Conservation (phyloP, 2,329 filamentous ascomycete species). For the Trichothecium sympodiale region DNA sequence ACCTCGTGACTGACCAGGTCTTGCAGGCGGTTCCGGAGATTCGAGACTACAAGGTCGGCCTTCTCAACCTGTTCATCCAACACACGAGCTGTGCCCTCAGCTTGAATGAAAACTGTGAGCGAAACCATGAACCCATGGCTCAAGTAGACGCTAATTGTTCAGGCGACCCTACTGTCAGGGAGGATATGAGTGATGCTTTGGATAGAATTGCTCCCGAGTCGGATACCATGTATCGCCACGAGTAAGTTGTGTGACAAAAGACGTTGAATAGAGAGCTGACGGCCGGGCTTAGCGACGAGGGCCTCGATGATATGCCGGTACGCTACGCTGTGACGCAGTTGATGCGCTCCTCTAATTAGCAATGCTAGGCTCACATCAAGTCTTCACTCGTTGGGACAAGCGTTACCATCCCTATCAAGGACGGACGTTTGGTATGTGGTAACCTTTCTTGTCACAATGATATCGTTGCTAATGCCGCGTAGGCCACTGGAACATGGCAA, state of each 20-base stretch:
- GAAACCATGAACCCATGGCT: not conserved
- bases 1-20: slow-evolving; percentile 77
- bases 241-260: slow-evolving; percentile 16
- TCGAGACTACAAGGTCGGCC: slow-evolving; percentile 68
- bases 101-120: slow-evolving; percentile 79
- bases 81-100: slow-evolving; percentile 87
- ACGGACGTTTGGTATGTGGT: slow-evolving; percentile 61
- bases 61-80: slow-evolving; percentile 86
- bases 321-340: slow-evolving; percentile 6
- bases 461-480: not conserved
- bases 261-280: not conserved
- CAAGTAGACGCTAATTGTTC: not conserved
- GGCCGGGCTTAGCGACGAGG: slow-evolving; percentile 52
- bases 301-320: slow-evolving; percentile 87
- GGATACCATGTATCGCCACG: slow-evolving; percentile 75
- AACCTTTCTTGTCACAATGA: not conserved
- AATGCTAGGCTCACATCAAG: slow-evolving; percentile 73
- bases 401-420: slow-evolving; percentile 79
- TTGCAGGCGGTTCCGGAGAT: slow-evolving; percentile 66
- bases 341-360: not conserved
- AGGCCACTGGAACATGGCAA: slow-evolving; percentile 64
- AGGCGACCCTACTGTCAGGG: slow-evolving; percentile 65
- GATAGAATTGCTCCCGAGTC: slow-evolving; percentile 76
- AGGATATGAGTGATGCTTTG: slow-evolving; percentile 87
- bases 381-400: slow-evolving; percentile 80